A percentile compares a stretch with the other conserved stretches of the same genome.
Evolutionary conservation across 768 basidiomycete genomes (phyloP).

Genomic region (Lanmaoa rubissima): DNA sequence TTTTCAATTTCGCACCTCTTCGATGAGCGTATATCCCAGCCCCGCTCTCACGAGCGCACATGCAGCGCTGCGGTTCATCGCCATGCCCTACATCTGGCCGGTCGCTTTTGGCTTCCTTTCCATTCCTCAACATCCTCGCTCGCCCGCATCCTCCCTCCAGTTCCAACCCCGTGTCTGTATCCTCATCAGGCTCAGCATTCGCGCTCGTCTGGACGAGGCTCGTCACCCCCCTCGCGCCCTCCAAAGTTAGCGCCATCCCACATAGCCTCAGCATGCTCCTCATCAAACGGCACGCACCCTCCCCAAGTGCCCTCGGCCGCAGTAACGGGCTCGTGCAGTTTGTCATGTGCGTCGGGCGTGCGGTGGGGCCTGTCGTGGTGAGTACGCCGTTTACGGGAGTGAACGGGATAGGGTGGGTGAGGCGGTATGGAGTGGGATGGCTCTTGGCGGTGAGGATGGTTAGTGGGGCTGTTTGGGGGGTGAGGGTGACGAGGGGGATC

Average conservation of each 20-base stretch:
- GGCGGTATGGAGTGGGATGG: conserved; percentile 6
- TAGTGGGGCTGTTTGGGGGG: conserved; percentile 1
- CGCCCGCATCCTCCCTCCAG: conserved; percentile 19
- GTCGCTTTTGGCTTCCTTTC: conserved; percentile 47
- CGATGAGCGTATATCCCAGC: conserved; percentile 17
- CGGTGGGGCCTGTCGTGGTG: conserved; percentile 52
- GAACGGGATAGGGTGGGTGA: conserved; percentile 14
- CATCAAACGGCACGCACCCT: conserved; percentile 42
- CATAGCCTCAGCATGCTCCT: conserved; percentile 58
- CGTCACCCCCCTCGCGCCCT: conserved; percentile 38
- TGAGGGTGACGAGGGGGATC: conserved; percentile 8
- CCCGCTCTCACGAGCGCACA: conserved; percentile 7
- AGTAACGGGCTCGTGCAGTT: conserved; percentile 62
- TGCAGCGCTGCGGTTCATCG: conserved; percentile 38
- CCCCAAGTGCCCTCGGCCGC: conserved; percentile 39
- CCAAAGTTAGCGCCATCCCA: conserved; percentile 19
- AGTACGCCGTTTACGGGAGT: conserved; percentile 30
- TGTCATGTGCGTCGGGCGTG: conserved; percentile 52
- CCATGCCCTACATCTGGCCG: conserved; percentile 57
- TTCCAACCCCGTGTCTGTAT: conserved; percentile 3
- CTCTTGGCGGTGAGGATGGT: conserved; percentile 19
- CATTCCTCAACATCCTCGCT: conserved; percentile 50
- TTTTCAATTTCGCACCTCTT: conserved; percentile 22
- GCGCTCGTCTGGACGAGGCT: conserved; percentile 49
- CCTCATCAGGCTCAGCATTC: too few species aligned